Base-by-base conservation (phyloP, 1,139 yeast species). In the Geotrichum candidum region DNA sequence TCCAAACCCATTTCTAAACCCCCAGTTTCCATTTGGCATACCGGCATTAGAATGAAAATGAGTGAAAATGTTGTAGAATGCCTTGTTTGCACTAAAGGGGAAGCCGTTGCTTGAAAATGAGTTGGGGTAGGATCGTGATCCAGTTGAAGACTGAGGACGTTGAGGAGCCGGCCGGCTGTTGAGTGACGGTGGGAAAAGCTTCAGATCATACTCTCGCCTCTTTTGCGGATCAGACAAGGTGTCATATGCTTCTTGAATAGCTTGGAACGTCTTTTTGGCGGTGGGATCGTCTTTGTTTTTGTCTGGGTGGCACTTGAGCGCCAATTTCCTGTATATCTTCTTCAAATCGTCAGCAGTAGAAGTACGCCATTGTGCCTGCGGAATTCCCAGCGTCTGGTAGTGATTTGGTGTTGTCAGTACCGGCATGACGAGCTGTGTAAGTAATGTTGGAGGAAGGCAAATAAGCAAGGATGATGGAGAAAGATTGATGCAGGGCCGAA, bases 271-370 rank as follows among this genome's bases (percentile, higher is more conserved):
- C 38, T 73, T 72, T 23, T 60, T 61, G 11, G 66, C 74, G 15
- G 91, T 86, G 73, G 89, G 96, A 72, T 88, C 87, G 68, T 96
- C 96, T 18, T 90, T 85, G 38, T 95, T 96, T 74, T 90, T 90
- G 75, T 91, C 97, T 10, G 97, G 97, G 73, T 91, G 97, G 60
- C 70, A 69, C 83, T 75, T 85, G 31, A 72, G 67, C 0, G 97
- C 97, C 58, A 90, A 84, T 71, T 89, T 85, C 80, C 97, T 86
- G 80, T 94, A 94, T 25, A 97, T 97, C 76, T 94, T 94, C 78
- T 92, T 94, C 76, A 94, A 86, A 76, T 92, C 96, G 54, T 83
- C 77, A 59, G 88, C 96, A 35, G 85, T 78, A 48, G 97, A 97
- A 66, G 81, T 83, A 4, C 87, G 80, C 53, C 57, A 54, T 18